Evolutionary conservation across 2,329 filamentous ascomycete genomes (phyloP), one percentile per base, ranked within the genome.

Genomic region (Ilyonectria sp.): DNA sequence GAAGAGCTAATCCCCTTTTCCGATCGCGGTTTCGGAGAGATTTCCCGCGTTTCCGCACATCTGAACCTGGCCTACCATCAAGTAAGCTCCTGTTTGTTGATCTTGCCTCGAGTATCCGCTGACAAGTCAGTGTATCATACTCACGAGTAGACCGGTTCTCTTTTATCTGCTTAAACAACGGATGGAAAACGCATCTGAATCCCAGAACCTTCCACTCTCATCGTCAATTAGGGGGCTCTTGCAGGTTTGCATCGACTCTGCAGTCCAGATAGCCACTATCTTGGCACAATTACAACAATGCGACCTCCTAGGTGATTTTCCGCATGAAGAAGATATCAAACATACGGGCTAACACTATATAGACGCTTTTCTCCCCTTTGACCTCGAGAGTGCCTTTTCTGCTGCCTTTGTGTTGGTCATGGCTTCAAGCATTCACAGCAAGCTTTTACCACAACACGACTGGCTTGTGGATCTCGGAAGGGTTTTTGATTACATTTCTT

Each of bases 361-460:
- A 63, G 64, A 67, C 23, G 47, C 58, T 29, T 58, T 67, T 29
- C 37, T 67, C 7, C 64, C 64, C 5, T 67, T 67, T 37, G 65
- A 68, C 55, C 57, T 68, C 3, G 65, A 68, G 31, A 55, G 35
- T 13, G 57, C 65, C 23, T 52, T 55, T 26, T 68, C 65, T 6
- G 60, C 65, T 10, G 44, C 61, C 19, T 65, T 68, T n/a, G 56
- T 68, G 11, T 15, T 68, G 17, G 50, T 68, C 6, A 65, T 58
- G 21, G 57, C 65, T 11, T 68, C 56, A 9, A 47, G 43, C 7
- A 56, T 68, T 10, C 55, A 58, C 8, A 31, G 49, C 17, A 56
- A 60, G 23, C 61, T 63, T 58, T 6, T 35, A 13, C 15, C 47
- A 52, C 44, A 29, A 31, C 37, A 57, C 31, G 47, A 57, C 53